Percentiles rank a stretch among this genome's conserved stretches.
These are phyloP conservation scores for Epichloe aotearoae DNA, from an alignment of 2,329 filamentous ascomycete genomes.

Conservation along the genomic window DNA sequence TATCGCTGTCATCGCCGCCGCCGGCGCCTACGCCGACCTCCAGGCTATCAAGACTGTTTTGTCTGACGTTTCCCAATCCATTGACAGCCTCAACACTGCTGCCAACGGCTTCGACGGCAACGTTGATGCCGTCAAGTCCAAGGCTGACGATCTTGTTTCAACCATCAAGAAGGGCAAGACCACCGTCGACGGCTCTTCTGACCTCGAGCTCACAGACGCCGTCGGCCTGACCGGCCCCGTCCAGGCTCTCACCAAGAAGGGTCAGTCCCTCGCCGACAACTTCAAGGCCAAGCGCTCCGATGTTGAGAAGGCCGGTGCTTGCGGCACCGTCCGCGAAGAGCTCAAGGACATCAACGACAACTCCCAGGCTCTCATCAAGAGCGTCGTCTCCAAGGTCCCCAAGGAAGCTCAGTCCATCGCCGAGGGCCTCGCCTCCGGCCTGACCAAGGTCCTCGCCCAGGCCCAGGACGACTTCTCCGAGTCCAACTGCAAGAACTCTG, in stretches of 20 bases:
- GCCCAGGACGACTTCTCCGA: slow-evolving; percentile 14
- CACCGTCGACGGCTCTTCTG: slow-evolving; percentile 7
- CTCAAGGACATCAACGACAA: slow-evolving; percentile 12
- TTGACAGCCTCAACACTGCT: slow-evolving; percentile 12
- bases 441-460: slow-evolving; percentile 13
- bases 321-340: slow-evolving; percentile 13
- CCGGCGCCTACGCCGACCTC: slow-evolving; percentile 8
- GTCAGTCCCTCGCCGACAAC: slow-evolving; percentile 12
- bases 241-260: slow-evolving; percentile 13
- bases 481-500: slow-evolving; percentile 17
- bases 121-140: slow-evolving; percentile 8
- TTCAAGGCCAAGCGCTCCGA: slow-evolving; percentile 16
- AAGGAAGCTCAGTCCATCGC: slow-evolving; percentile 16
- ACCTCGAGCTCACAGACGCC: slow-evolving; percentile 8
- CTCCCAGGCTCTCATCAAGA: slow-evolving; percentile 16
- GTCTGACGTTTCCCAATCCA: slow-evolving; percentile 2
- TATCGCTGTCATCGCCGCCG: slow-evolving; percentile 7
- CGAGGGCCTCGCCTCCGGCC: slow-evolving; percentile 11
- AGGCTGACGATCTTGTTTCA: slow-evolving; percentile 11
- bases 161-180: slow-evolving; percentile 8
- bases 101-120: slow-evolving; percentile 14
- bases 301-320: slow-evolving; percentile 16
- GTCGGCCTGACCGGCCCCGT: slow-evolving; percentile 9
- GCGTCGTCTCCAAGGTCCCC: slow-evolving; percentile 18
- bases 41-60: slow-evolving; percentile 7